A percentile compares a stretch with the other conserved stretches of the same genome.
These are phyloP conservation scores for Colletotrichum australisinense DNA, from an alignment of 2,329 filamentous ascomycete species.

Conservation along the genomic window DNA sequence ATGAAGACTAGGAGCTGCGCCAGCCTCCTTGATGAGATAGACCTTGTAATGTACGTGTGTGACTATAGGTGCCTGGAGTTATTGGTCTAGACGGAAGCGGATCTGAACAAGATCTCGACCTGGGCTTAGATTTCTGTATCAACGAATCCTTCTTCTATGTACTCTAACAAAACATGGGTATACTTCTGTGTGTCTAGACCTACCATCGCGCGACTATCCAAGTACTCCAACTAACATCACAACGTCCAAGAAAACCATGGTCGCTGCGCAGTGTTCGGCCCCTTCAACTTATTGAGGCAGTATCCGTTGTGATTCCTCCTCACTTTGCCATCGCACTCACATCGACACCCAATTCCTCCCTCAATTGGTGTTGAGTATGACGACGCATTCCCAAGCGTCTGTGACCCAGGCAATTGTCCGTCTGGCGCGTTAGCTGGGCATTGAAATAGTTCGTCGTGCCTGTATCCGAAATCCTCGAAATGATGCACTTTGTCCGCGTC, in stretches of 20 bases:
- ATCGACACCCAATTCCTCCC: slow-evolving; percentile 37
- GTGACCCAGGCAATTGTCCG: slow-evolving; percentile 47
- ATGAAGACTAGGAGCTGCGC: slow-evolving; percentile 27
- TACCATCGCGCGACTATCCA: not conserved
- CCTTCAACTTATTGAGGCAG: not conserved
- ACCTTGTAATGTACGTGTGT: slow-evolving; percentile 30
- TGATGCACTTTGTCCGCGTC: slow-evolving; percentile 53
- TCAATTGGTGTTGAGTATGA: slow-evolving; percentile 44
- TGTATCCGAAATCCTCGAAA: slow-evolving; percentile 57
- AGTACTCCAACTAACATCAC: not conserved
- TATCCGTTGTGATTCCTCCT: not conserved
- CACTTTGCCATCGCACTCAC: not conserved
- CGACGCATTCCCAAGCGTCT: slow-evolving; percentile 41
- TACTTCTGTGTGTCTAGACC: slow-evolving; percentile 28
- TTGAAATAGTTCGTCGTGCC: slow-evolving; percentile 48
- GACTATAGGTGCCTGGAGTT: slow-evolving; percentile 24
- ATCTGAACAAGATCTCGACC: not conserved
- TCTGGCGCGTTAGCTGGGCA: slow-evolving; percentile 50
- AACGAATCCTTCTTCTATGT: not conserved
- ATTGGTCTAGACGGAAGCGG: slow-evolving; percentile 16
- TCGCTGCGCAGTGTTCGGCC: not conserved
- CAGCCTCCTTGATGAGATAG: slow-evolving; percentile 2
- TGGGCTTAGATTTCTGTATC: not conserved
- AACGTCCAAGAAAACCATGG: not conserved
- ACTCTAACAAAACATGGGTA: not conserved